Evolutionary conservation across 352 stramenopile genomes (phyloP), one percentile per base, ranked within the genome.

Genomic region (Globisporangium camurandrum): DNA sequence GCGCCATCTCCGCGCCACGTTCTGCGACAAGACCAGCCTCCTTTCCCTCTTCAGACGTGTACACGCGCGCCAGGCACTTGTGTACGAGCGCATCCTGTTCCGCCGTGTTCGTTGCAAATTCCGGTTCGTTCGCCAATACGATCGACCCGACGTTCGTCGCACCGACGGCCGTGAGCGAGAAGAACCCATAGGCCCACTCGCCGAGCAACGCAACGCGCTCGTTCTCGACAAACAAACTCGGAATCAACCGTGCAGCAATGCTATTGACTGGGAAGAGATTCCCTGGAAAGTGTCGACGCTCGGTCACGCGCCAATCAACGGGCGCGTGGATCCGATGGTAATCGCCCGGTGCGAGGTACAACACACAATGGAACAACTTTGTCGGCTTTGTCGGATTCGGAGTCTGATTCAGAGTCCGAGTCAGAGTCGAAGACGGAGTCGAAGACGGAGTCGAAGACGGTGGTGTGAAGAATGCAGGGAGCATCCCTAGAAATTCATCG

Each of bases 71-170:
- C 46, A 84, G 52, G 42, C 70, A 87, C 47, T 78, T 61, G 37
- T 75, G 75, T 14, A 82, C 64, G 17, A 78, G 54, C 37, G 40
- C 3, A 37, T 88, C 74, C 50, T 91, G 79, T 3, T 56, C 64
- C 44, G 62, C 64, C 27, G 67, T 77, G 47, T 92, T 92, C 1
- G 73, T 81, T 39, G 59, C 59, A 34, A 89, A 75, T 19, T 85
- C 69, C 1, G 76, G 75, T 49, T 94, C 83, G 26, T 79, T 75
- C 24, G 65, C 64, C 16, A 94, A 51, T 11, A 67, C 66, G 62
- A 94, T 93, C 10, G 81, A 93, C n/a, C 84, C 84, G 6, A 94
- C 84, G 43, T 94, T 94, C 11, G 81, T 87, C n/a, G 84, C 84
- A 17, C 84, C 84, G 23, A 94, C 84, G 31, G 82, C 80, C 23